These are phyloP conservation scores for Fusarium mexicanum DNA, from an alignment of 2,329 filamentous ascomycete genomes.

Conservation along the genomic window DNA sequence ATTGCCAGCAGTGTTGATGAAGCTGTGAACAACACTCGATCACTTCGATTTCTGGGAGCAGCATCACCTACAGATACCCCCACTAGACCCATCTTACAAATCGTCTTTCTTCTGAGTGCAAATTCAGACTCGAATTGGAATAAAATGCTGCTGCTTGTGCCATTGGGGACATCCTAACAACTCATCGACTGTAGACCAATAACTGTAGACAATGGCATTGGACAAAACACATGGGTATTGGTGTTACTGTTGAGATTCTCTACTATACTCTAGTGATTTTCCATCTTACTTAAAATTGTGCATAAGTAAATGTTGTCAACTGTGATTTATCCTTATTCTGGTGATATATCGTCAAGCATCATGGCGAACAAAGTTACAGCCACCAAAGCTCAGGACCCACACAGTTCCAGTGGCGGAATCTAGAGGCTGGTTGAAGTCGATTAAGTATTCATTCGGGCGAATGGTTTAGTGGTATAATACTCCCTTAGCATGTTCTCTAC, in stretches of 20 bases:
- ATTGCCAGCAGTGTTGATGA: background rate
- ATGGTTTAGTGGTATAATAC: conserved; percentile 40
- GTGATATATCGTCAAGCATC: background rate
- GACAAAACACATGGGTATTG: background rate
- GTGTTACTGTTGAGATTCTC: background rate
- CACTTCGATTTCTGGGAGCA: background rate
- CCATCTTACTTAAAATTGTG: rapidly evolving
- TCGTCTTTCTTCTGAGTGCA: rapidly evolving
- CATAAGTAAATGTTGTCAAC: background rate
- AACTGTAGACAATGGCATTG: background rate
- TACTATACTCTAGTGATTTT: rapidly evolving
- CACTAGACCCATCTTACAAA: background rate
- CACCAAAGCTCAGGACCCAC: background rate
- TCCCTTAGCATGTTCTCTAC: conserved; percentile 25
- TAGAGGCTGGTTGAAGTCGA: rapidly evolving
- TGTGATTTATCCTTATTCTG: no score
- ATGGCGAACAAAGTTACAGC: no score
- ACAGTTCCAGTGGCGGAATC: rapidly evolving
- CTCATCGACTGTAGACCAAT: background rate
- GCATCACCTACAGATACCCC: background rate
- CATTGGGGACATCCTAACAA: background rate
- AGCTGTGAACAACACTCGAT: background rate
- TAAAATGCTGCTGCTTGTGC: background rate
- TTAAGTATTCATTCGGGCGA: conserved; percentile 10
- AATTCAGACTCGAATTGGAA: no score